Percentiles rank a stretch among this genome's conserved stretches.
Evolutionary conservation across 176 grass and related monocot species (phyloP).

Genomic region (Oryza meridionalis): DNA sequence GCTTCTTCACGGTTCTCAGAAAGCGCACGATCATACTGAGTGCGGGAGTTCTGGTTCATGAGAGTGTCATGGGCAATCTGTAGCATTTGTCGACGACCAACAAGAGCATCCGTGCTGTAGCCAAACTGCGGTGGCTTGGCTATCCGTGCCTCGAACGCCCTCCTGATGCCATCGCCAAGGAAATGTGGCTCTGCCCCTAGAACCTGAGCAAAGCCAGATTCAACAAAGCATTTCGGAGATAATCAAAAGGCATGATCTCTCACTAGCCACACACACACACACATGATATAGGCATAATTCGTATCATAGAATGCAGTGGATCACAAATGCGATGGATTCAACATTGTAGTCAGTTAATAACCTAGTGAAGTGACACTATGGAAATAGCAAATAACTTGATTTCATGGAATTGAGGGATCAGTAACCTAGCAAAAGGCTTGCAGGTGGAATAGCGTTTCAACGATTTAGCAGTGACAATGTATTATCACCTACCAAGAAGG

Average conservation of each 20-base stretch:
- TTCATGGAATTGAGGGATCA: neutral
- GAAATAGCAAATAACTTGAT: neutral
- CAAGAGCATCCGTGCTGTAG: slow-evolving; percentile 74
- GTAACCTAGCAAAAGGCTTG: neutral
- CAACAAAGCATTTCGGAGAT: neutral
- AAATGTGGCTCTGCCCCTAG: slow-evolving; percentile 83
- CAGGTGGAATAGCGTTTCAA: neutral
- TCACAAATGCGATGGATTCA: neutral
- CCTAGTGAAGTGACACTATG: neutral
- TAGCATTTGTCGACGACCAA: slow-evolving; percentile 75
- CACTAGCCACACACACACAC: neutral
- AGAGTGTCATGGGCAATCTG: slow-evolving; percentile 71
- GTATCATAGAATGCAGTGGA: neutral
- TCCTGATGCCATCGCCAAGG: slow-evolving; percentile 74
- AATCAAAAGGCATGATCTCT: neutral
- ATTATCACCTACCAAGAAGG: neutral
- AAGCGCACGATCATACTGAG: slow-evolving; percentile 63
- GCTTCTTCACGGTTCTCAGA: slow-evolving; percentile 52
- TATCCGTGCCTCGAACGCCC: slow-evolving; percentile 70
- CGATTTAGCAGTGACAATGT: neutral
- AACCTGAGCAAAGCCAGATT: slow-evolving; percentile 45
- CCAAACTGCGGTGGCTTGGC: slow-evolving; percentile 69
- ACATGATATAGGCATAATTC: neutral
- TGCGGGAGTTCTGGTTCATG: slow-evolving; percentile 59
- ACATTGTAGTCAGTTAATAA: neutral